Conservation (phyloP, 129 eudicot species). For the Kitagawia praeruptora region DNA sequence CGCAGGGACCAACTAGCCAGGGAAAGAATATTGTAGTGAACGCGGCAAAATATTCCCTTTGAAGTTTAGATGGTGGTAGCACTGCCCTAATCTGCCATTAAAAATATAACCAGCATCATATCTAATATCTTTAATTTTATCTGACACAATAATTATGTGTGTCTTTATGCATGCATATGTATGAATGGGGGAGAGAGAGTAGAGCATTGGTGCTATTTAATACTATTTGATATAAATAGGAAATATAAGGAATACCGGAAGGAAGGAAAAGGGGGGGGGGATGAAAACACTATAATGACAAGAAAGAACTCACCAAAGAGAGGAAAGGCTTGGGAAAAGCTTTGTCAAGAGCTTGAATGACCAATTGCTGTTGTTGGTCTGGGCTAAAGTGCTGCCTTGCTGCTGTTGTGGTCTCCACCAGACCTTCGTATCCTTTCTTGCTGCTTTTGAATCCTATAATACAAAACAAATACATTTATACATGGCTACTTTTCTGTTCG, state of each 20-base stretch:
- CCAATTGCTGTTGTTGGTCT: conserved; percentile 39
- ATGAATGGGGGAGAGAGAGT: neutral
- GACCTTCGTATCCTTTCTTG: conserved; percentile 64
- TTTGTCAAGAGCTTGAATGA: conserved; percentile 42
- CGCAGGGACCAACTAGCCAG: conserved; percentile 81
- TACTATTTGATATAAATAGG: too few relatives aligned
- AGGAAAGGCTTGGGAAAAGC: conserved; percentile 58
- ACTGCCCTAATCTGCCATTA: conserved; percentile 44
- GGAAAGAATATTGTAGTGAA: conserved; percentile 71
- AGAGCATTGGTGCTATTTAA: neutral
- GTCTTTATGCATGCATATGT: neutral
- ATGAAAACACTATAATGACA: neutral
- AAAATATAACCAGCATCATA: neutral
- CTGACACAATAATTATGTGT: neutral
- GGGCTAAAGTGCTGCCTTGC: conserved; percentile 34
- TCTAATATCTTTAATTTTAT: neutral
- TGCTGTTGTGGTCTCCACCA: conserved; percentile 50
- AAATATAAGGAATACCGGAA: neutral
- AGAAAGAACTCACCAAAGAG: conserved; percentile 42
- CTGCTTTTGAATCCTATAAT: conserved; percentile 39
- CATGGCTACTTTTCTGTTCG: too few relatives aligned
- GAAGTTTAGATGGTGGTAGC: conserved; percentile 53
- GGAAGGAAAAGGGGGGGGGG: neutral
- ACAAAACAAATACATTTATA: neutral
- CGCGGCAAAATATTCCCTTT: conserved; percentile 64